Conservation (phyloP, 1,139 yeast genomes). For the Eremothecium sinecaudum region DNA sequence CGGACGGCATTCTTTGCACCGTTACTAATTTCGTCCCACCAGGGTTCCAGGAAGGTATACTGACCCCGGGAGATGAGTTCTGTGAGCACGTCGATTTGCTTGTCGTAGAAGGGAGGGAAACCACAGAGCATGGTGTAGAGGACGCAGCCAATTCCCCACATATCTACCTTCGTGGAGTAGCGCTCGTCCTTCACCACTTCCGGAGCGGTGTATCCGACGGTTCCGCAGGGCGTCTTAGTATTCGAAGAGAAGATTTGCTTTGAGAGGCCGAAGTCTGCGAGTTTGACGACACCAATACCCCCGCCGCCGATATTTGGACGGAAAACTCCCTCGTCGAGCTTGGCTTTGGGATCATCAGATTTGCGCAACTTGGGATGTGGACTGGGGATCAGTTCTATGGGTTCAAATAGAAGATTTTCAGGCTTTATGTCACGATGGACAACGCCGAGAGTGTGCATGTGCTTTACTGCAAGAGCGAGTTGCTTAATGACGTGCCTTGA, state of each 20-base stretch:
- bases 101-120: conserved; percentile 94
- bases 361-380: conserved; percentile 43
- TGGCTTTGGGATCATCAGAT: conserved; percentile 62
- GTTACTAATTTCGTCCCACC: conserved; percentile 91
- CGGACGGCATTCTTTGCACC: conserved; percentile 77
- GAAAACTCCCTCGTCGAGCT: conserved; percentile 82
- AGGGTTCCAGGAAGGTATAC: conserved; percentile 73
- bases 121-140: conserved; percentile 85
- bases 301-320: conserved; percentile 78
- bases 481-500: conserved; percentile 79
- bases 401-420: conserved; percentile 77
- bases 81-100: conserved; percentile 69
- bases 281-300: conserved; percentile 72
- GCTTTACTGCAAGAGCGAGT: conserved; percentile 71
- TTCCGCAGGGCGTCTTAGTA: conserved; percentile 83
- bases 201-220: conserved; percentile 89
- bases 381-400: conserved; percentile 54
- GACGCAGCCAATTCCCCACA: conserved; percentile 95
- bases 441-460: conserved; percentile 75
- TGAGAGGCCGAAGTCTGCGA: conserved; percentile 91
- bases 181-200: conserved; percentile 82
- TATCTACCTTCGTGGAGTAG: conserved; percentile 84
- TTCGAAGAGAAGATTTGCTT: conserved; percentile 63
- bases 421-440: conserved; percentile 96
- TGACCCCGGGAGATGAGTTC: conserved; percentile 78